Conservation (phyloP, 768 basidiomycete genomes). For the Candolleomyces efflorescens region DNA sequence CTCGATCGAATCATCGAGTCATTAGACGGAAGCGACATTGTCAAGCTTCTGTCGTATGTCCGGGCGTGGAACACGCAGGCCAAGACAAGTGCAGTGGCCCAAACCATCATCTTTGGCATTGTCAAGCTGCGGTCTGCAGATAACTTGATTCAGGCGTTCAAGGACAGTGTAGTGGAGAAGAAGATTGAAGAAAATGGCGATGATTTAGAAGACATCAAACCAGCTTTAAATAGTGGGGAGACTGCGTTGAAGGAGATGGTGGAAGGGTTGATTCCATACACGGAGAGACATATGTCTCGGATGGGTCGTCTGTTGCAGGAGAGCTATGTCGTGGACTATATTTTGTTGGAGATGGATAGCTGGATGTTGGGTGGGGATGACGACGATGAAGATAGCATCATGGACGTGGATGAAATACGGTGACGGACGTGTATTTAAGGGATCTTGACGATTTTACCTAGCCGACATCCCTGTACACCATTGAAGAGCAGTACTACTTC, state of each 20-base stretch:
- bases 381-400: constrained; percentile 23
- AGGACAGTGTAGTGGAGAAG: constrained; percentile 31
- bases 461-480: constrained; percentile 62
- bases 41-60: constrained; percentile 74
- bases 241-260: constrained; percentile 67
- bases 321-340: constrained; percentile 91
- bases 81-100: constrained; percentile 82
- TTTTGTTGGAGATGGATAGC: constrained; percentile 84
- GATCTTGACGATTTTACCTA: constrained; percentile 40
- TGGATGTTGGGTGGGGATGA: constrained; percentile 55
- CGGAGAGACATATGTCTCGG: constrained; percentile 84
- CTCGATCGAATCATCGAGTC: constrained; percentile 82
- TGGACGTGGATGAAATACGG: constrained; percentile 34
- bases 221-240: constrained; percentile 13
- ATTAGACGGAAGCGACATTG: constrained; percentile 69
- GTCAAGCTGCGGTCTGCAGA: constrained; percentile 73
- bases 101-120: constrained; percentile 76
- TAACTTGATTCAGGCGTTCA: constrained; percentile 68
- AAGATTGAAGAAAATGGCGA: constrained; percentile 21
- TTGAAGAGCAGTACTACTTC: constrained; percentile 72
- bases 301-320: constrained; percentile 89
- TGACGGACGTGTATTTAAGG: neutral
- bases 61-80: constrained; percentile 95
- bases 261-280: constrained; percentile 88
- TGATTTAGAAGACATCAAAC: constrained; percentile 13